Conservation (phyloP, 2,329 filamentous ascomycete genomes). For the Exophiala sideris region DNA sequence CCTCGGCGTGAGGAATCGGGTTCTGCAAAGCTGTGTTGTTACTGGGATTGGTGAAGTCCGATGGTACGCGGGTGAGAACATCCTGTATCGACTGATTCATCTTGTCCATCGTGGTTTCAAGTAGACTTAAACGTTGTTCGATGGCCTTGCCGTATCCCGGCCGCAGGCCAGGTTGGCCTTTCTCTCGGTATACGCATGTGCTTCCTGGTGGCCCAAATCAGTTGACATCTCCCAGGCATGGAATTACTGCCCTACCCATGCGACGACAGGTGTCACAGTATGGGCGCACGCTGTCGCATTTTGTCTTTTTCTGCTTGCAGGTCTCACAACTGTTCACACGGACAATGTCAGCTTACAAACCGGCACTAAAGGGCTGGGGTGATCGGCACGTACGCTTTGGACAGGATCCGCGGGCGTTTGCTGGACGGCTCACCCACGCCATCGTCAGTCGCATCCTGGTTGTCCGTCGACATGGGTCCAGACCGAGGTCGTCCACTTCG, state of each 20-base stretch:
- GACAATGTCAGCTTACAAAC: background rate
- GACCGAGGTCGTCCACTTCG: background rate
- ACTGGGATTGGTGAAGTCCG: constrained; percentile 1
- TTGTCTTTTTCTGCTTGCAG: constrained; percentile 16
- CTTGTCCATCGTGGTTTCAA: constrained; percentile 9
- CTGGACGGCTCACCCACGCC: background rate
- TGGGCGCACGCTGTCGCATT: constrained; percentile 8
- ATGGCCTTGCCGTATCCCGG: constrained; percentile 10
- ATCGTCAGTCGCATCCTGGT: background rate
- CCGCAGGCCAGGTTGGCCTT: constrained; percentile 9
- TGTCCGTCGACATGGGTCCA: background rate
- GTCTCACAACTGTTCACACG: constrained; percentile 4
- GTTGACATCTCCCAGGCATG: background rate
- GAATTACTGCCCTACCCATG: constrained; percentile 3
- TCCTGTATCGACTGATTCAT: constrained; percentile 14
- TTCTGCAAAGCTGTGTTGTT: background rate
- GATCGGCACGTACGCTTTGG: constrained; percentile 9
- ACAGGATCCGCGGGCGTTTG: constrained; percentile 10
- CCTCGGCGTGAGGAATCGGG: background rate
- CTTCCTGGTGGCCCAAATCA: constrained; percentile 1
- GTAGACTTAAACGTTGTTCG: constrained; percentile 4
- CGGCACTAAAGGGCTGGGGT: background rate
- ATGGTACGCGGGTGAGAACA: constrained; percentile 4
- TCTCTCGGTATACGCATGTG: constrained; percentile 8
- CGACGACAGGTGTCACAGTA: constrained; percentile 10